These are phyloP conservation scores for Eucalyptus dawsonii DNA, from an alignment of 345 rosid species.

Conservation along the genomic window DNA sequence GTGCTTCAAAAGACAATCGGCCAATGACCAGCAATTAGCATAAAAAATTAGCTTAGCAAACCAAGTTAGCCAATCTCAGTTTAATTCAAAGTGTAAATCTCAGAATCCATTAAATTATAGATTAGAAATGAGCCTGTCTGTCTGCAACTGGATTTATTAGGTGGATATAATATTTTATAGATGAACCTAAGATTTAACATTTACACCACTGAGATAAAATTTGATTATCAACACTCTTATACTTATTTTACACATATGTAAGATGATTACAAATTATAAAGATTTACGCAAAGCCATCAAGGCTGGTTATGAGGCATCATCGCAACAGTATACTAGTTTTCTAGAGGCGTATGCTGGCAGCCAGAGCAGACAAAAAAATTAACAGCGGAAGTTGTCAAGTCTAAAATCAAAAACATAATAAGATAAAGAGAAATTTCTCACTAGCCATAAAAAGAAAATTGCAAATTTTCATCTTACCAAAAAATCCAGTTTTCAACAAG, in stretches of 20 bases:
- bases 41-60: background rate
- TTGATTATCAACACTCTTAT: background rate
- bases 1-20: background rate
- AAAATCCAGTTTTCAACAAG: background rate
- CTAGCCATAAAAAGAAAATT: background rate
- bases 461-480: background rate
- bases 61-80: background rate
- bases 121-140: background rate
- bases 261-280: background rate
- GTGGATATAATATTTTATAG: background rate
- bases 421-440: background rate
- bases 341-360: background rate
- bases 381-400: background rate
- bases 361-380: background rate
- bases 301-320: background rate
- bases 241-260: background rate
- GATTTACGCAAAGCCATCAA: background rate
- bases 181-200: background rate
- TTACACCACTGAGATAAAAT: background rate
- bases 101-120: background rate
- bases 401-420: background rate
- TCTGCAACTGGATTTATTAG: background rate
- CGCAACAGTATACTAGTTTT: background rate
- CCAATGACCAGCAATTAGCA: background rate
- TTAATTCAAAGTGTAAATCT: background rate